These are phyloP conservation scores for Silene latifolia DNA, from an alignment of 148 eudicot genomes.

Conservation along the genomic window DNA sequence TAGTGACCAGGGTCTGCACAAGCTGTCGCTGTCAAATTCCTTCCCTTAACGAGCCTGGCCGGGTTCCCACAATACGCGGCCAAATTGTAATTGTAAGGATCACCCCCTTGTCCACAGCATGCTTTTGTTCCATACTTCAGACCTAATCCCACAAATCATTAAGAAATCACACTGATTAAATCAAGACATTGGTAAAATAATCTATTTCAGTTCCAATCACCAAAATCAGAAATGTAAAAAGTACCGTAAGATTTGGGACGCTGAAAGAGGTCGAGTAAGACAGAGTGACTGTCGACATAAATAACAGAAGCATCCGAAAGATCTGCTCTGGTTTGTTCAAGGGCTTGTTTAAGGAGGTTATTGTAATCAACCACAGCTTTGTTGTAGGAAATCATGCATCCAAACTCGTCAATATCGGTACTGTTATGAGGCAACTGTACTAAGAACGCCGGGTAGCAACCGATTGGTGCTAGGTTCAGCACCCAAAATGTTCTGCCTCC, in stretches of 20 bases:
- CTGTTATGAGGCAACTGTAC: slow-evolving; percentile 49
- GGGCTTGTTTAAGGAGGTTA: slow-evolving; percentile 48
- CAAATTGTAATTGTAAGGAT: slow-evolving; percentile 63
- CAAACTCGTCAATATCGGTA: slow-evolving; percentile 53
- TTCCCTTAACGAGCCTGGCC: slow-evolving; percentile 43
- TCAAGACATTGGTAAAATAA: neutral
- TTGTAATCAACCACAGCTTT: slow-evolving; percentile 70
- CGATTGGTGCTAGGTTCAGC: slow-evolving; percentile 78
- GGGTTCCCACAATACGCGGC: slow-evolving; percentile 71
- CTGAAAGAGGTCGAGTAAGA: slow-evolving; percentile 63
- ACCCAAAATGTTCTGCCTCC: slow-evolving; percentile 79
- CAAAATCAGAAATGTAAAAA: neutral
- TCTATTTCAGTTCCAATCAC: too few relatives aligned
- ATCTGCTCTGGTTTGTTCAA: slow-evolving; percentile 33
- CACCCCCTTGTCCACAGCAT: slow-evolving; percentile 86
- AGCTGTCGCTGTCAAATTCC: slow-evolving; percentile 49
- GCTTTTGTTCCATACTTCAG: slow-evolving; percentile 67
- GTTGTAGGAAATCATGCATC: slow-evolving; percentile 68
- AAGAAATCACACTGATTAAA: too few relatives aligned
- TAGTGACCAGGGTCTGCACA: slow-evolving; percentile 67
- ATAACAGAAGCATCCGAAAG: slow-evolving; percentile 50
- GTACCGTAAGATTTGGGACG: slow-evolving; percentile 72
- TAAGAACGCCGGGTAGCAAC: slow-evolving; percentile 70
- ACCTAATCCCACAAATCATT: slow-evolving; percentile 33
- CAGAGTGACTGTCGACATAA: slow-evolving; percentile 64